Percentiles rank a stretch among this genome's conserved stretches.
Conservation (phyloP, 768 basidiomycete genomes). For the Termitomyces sp. region DNA sequence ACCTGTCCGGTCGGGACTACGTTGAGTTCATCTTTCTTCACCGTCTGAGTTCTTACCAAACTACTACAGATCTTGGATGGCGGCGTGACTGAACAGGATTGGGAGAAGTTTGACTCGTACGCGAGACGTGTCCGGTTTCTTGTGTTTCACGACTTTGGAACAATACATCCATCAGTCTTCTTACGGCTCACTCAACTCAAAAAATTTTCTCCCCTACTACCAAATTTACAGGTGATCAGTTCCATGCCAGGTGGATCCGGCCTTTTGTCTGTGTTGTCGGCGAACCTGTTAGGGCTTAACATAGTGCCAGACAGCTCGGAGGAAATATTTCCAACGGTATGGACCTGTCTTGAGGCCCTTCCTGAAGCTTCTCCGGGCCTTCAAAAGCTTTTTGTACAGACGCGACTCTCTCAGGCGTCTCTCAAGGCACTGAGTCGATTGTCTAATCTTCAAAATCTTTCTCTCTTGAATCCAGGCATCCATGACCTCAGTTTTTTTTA, state of each 20-base stretch:
- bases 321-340: not conserved
- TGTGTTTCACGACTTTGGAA: not conserved
- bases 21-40: not conserved
- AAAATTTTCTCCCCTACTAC: not conserved
- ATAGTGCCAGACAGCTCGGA: not conserved
- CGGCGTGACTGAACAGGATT: not conserved
- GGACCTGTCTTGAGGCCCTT: not conserved
- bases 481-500: constrained; percentile 1
- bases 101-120: constrained; percentile 3
- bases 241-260: constrained; percentile 4
- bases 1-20: not conserved
- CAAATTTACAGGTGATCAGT: not conserved
- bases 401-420: not conserved
- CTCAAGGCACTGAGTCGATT: not conserved
- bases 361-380: not conserved
- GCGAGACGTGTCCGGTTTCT: constrained; percentile 3
- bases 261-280: not conserved
- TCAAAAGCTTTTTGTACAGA: not conserved
- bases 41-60: not conserved
- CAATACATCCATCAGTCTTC: constrained; percentile 5
- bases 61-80: constrained; percentile 2
- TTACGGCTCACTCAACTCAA: constrained; percentile 3
- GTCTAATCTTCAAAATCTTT: not conserved
- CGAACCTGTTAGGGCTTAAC: not conserved
- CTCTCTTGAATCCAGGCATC: not conserved